Evolutionary conservation across 2,329 filamentous ascomycete species (phyloP).

Genomic region (Purpureocillium takamizusanense): DNA sequence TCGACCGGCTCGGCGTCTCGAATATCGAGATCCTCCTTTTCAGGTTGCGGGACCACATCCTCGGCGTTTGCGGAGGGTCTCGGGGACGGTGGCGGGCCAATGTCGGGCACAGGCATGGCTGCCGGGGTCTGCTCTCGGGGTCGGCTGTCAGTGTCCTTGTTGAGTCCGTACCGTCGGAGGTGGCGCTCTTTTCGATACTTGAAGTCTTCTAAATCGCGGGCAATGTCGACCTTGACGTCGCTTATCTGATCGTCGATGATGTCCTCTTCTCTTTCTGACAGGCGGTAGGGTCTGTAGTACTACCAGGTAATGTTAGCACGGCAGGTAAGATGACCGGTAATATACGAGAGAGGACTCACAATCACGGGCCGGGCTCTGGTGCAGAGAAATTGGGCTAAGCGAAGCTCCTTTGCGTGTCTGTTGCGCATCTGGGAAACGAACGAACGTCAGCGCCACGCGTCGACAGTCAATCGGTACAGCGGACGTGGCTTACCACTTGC

Average conservation of each 20-base stretch:
- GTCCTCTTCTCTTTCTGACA: constrained; percentile 59
- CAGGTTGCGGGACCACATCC: no score
- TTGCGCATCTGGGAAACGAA: constrained; percentile 63
- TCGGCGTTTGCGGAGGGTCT: background rate
- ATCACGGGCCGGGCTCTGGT: constrained; percentile 65
- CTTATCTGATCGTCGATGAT: constrained; percentile 62
- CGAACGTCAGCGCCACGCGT: constrained; percentile 9
- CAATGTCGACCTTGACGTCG: constrained; percentile 53
- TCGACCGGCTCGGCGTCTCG: background rate
- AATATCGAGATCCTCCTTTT: no score
- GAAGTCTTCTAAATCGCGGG: constrained; percentile 57
- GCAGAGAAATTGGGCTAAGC: constrained; percentile 62
- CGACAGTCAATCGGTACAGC: constrained; percentile 1
- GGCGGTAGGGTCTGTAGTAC: constrained; percentile 83
- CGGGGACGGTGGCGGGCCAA: constrained; percentile 1
- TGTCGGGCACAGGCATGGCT: constrained; percentile 5
- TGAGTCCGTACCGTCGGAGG: constrained; percentile 15
- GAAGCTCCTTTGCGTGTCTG: constrained; percentile 63
- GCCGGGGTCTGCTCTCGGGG: constrained; percentile 21
- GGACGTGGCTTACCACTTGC: constrained; percentile 46
- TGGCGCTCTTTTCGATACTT: constrained; percentile 35
- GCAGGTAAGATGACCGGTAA: background rate
- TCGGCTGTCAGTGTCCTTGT: constrained; percentile 12
- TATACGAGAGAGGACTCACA: constrained; percentile 43
- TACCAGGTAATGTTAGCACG: constrained; percentile 23